Evolutionary conservation across 1,139 yeast species (phyloP), one percentile per base, ranked within the genome.

Genomic region (Saccharomyces hybrid): DNA sequence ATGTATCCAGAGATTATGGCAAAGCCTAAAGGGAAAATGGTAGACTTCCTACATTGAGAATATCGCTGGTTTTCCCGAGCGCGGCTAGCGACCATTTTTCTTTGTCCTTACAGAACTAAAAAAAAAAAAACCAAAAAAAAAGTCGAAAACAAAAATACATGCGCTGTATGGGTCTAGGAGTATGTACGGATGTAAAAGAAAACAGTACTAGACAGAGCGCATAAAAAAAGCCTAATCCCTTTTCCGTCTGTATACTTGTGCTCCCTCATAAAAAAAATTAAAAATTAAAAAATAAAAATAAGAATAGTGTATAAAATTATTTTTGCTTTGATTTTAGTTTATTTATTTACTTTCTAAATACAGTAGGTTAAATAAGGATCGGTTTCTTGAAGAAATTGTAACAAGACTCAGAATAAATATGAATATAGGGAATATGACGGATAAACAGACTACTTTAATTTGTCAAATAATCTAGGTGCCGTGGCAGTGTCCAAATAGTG

Each of bases 401-500:
- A 16, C 42, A 38, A 16, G 23, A 38, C 42, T 7, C 23, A 38
- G 23, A 16, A 38, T 34, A 34, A 34, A 34, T 34, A 34, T 34
- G 42, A 34, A 34, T 34, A 34, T 34, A 16, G 23, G 16, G 28
- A 9, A 27, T n/a, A 44, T 26, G 47, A 23, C 47, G 14, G 47
- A 13, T 26, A 26, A 25, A 8, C 50, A 31, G 27, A 47, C 74
- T 84, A 90, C 75, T 88, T 88, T 76, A 90, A 83, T 74, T 85
- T 85, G 77, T 82, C 76, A 78, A 93, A 90, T 71, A 91, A 79
- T 73, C 84, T 85, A 74, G 96, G 96, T 58, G 96, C 93, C 69
- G 88, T 90, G 78, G 96, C 85, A 71, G 87, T 93, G 74, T 88
- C 89, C 69, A 91, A 70, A 78, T 96, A 89, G 75, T 93, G 98